Conservation (phyloP, 768 basidiomycete species). For the Suillus americanus region DNA sequence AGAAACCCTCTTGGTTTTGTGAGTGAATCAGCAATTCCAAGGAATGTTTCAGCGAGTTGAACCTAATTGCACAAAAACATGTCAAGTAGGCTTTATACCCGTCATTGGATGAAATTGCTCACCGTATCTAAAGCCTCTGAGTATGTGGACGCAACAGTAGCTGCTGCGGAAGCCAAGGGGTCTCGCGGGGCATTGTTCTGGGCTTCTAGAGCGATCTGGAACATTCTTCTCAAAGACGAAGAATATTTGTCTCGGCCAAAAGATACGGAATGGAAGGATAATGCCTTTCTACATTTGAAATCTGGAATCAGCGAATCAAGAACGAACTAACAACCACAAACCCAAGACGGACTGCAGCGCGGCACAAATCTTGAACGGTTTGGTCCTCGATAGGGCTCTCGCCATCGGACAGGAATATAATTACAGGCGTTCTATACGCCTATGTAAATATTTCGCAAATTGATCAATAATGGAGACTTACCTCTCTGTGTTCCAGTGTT, state of each 20-base stretch:
- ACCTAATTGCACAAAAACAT: conserved; percentile 35
- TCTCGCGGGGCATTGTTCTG: conserved; percentile 44
- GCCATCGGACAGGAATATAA: conserved; percentile 58
- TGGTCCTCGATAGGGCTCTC: conserved; percentile 41
- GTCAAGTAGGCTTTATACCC: background rate
- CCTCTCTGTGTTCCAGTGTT: conserved; percentile 53
- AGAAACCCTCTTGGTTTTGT: conserved; percentile 55
- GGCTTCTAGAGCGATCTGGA: conserved; percentile 46
- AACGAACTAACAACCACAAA: conserved; percentile 15
- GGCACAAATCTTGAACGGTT: conserved; percentile 41
- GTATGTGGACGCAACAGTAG: conserved; percentile 46
- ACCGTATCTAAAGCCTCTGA: conserved; percentile 53
- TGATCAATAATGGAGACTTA: conserved; percentile 11
- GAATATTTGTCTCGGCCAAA: conserved; percentile 40
- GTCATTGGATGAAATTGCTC: conserved; percentile 7
- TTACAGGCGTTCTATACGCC: conserved; percentile 31
- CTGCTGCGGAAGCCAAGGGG: conserved; percentile 30
- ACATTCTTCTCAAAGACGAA: conserved; percentile 46
- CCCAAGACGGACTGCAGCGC: conserved; percentile 44
- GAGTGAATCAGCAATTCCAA: conserved; percentile 57
- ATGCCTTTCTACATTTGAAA: conserved; percentile 40
- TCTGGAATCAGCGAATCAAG: background rate
- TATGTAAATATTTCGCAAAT: conserved; percentile 20
- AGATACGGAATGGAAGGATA: conserved; percentile 57
- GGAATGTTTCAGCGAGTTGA: conserved; percentile 55